Evolutionary conservation across 225 moss, liverwort and hornwort species (phyloP).

Genomic region (Asterella californica): DNA sequence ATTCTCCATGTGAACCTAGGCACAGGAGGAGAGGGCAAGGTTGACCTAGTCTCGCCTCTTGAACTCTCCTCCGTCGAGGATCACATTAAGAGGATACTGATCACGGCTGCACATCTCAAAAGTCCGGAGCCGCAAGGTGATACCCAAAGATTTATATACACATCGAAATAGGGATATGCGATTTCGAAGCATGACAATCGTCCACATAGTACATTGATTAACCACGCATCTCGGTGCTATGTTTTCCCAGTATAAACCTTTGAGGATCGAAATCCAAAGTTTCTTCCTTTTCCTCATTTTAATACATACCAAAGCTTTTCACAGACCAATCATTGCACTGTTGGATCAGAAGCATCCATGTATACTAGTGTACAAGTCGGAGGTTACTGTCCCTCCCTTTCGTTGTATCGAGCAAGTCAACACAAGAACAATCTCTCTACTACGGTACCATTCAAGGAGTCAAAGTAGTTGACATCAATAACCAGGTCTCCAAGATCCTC

Average conservation of each 20-base stretch:
- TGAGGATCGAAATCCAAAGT: background rate
- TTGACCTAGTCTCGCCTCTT: background rate
- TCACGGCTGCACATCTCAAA: background rate
- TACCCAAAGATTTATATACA: background rate
- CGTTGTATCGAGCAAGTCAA: conserved; percentile 15
- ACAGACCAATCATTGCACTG: background rate
- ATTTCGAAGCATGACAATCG: background rate
- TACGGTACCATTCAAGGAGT: conserved; percentile 41
- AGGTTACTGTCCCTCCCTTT: background rate
- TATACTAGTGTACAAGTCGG: background rate
- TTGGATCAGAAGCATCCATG: background rate
- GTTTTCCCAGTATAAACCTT: background rate
- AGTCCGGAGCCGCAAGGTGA: conserved; percentile 1
- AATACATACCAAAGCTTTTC: background rate
- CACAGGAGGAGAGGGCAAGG: conserved; percentile 4
- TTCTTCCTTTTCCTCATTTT: background rate
- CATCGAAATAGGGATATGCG: background rate
- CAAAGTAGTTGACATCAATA: conserved; percentile 88
- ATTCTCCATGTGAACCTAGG: conserved; percentile 4
- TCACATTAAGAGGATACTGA: background rate
- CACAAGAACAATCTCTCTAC: conserved; percentile 69
- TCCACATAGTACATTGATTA: background rate
- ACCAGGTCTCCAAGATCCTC: conserved; percentile 83
- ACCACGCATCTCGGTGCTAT: background rate
- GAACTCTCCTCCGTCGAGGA: conserved; percentile 3